A percentile compares a stretch with the other conserved stretches of the same genome.
phyloP scores from a whole-genome alignment of 106 monocot species.

The Phalaenopsis equestris region DNA sequence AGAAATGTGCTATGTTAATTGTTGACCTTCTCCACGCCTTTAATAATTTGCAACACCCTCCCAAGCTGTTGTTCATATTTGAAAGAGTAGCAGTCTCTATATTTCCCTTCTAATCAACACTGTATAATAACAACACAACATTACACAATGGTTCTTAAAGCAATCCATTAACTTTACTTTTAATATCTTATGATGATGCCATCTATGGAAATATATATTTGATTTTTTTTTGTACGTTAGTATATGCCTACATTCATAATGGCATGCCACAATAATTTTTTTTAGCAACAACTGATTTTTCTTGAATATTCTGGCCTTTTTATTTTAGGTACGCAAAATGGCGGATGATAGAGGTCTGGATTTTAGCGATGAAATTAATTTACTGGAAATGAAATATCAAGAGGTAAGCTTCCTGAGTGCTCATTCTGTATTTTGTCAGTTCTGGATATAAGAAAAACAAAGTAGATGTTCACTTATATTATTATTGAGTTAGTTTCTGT shows the following conservation, averaged over 20 bases:
- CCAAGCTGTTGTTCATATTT: background rate
- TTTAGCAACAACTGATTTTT: background rate
- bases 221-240: background rate
- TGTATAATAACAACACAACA: background rate
- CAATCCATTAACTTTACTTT: background rate
- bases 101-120: background rate
- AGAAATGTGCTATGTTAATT: background rate
- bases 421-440: background rate
- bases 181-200: background rate
- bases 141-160: background rate
- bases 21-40: too few relatives aligned
- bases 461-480: background rate
- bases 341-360: constrained; percentile 80
- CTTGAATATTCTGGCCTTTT: constrained; percentile 1
- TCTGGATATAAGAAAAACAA: background rate
- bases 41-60: too few relatives aligned
- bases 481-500: background rate
- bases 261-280: background rate
- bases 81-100: background rate
- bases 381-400: constrained; percentile 74
- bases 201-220: background rate
- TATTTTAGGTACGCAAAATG: constrained; percentile 67
- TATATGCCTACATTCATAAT: background rate
- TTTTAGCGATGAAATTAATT: constrained; percentile 72
- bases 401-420: constrained; percentile 28